Conservation (phyloP, 2,329 filamentous ascomycete species). For the Raffaelea ambrosiae region DNA sequence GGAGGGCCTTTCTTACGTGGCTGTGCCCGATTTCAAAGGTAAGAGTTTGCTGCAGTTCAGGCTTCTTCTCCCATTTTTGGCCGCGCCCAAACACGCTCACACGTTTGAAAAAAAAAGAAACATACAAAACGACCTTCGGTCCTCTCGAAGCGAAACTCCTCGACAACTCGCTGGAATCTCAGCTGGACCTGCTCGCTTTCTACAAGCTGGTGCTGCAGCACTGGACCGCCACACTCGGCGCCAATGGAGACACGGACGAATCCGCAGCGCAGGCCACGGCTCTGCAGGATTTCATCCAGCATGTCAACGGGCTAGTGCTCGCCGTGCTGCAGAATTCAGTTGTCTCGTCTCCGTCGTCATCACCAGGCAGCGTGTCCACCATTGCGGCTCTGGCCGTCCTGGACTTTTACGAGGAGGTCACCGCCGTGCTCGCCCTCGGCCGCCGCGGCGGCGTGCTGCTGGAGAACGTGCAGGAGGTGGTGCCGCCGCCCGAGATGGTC, state of each 20-base stretch:
- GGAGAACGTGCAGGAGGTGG: constrained; percentile 50
- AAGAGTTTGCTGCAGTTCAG: background rate
- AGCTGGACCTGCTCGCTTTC: constrained; percentile 52
- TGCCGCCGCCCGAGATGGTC: constrained; percentile 59
- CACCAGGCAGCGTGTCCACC: constrained; percentile 3
- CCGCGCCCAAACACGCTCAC: no score
- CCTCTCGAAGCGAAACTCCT: constrained; percentile 44
- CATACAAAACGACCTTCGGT: constrained; percentile 38
- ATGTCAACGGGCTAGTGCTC: constrained; percentile 48
- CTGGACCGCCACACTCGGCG: constrained; percentile 41
- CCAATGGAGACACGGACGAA: constrained; percentile 18
- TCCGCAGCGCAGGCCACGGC: constrained; percentile 11
- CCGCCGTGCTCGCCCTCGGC: constrained; percentile 43
- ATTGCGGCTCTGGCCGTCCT: constrained; percentile 45
- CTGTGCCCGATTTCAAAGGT: constrained; percentile 50
- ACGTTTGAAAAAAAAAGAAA: constrained; percentile 38
- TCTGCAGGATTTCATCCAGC: constrained; percentile 33
- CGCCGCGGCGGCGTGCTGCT: constrained; percentile 27
- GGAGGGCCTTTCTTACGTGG: constrained; percentile 46
- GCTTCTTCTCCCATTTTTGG: constrained; percentile 8
- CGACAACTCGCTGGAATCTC: constrained; percentile 41
- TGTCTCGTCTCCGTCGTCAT: constrained; percentile 23
- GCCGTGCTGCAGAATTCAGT: constrained; percentile 48
- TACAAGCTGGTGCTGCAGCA: constrained; percentile 59
- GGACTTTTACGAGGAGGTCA: constrained; percentile 60